Percentiles rank a stretch among this genome's conserved stretches.
Conservation (phyloP, 306 rosid species). For the Inga leiocalycina region DNA sequence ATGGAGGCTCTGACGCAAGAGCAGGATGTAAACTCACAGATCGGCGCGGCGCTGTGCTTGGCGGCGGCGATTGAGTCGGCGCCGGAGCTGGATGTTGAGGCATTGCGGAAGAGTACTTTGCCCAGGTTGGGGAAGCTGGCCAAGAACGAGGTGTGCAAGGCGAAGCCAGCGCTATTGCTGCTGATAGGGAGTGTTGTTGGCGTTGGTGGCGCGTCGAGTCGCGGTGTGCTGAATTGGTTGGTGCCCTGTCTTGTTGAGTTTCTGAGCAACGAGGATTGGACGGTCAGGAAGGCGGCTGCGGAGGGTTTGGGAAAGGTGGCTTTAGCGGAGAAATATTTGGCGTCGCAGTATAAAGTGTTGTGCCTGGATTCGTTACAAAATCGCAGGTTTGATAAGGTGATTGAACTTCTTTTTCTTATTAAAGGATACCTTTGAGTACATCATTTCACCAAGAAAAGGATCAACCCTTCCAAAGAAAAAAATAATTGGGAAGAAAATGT, state of each 20-base stretch:
- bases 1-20: slow-evolving; percentile 75
- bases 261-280: slow-evolving; percentile 82
- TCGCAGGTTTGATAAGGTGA: slow-evolving; percentile 92
- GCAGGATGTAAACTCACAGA: slow-evolving; percentile 86
- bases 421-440: not conserved
- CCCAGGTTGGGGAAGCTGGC: slow-evolving; percentile 76
- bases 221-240: slow-evolving; percentile 71
- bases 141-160: slow-evolving; percentile 78
- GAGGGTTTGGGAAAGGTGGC: slow-evolving; percentile 87
- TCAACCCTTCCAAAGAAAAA: slow-evolving; percentile 8
- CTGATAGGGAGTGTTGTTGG: slow-evolving; percentile 71
- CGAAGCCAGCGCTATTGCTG: slow-evolving; percentile 74
- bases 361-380: slow-evolving; percentile 81
- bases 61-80: slow-evolving; percentile 88
- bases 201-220: slow-evolving; percentile 79
- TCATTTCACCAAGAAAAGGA: slow-evolving; percentile 21
- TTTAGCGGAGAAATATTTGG: slow-evolving; percentile 60
- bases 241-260: slow-evolving; percentile 78
- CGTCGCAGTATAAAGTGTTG: slow-evolving; percentile 51
- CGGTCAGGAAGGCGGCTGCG: slow-evolving; percentile 86
- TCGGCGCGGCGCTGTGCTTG: slow-evolving; percentile 91
- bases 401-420: not conserved
- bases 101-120: slow-evolving; percentile 55
- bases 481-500: not conserved
- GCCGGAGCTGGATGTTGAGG: slow-evolving; percentile 65